These are phyloP conservation scores for Kurtzmaniella quercitrusa DNA, from an alignment of 1,139 yeast species.

Conservation along the genomic window DNA sequence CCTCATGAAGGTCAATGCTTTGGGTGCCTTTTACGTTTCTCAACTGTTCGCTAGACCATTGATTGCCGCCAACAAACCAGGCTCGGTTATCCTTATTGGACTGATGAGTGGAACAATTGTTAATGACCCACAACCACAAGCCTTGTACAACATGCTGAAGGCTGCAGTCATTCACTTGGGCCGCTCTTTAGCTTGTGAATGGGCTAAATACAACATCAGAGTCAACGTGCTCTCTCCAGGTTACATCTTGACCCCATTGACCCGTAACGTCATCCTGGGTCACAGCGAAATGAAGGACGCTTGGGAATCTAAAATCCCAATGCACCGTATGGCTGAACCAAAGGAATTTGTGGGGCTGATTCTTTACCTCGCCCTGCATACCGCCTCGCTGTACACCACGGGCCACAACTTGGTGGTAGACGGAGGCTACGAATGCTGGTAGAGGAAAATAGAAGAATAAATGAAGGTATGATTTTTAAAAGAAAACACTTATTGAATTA, in stretches of 20 bases:
- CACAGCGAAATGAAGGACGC: constrained; percentile 45
- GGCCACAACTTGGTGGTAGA: constrained; percentile 50
- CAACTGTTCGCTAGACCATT: constrained; percentile 64
- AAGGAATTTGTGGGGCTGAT: constrained; percentile 47
- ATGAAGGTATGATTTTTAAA: background rate
- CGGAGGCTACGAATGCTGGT: constrained; percentile 46
- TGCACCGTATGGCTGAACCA: constrained; percentile 51
- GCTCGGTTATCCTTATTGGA: constrained; percentile 44
- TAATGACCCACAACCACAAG: constrained; percentile 49
- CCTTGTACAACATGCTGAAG: constrained; percentile 50
- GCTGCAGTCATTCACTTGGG: constrained; percentile 49
- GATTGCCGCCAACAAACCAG: constrained; percentile 50
- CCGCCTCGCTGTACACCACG: constrained; percentile 45
- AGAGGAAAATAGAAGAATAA: constrained; percentile 8
- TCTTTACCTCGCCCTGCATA: constrained; percentile 44
- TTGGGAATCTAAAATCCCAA: constrained; percentile 47
- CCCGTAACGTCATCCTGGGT: constrained; percentile 43
- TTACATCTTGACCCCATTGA: constrained; percentile 47
- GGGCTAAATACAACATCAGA: constrained; percentile 49
- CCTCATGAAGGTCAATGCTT: constrained; percentile 65
- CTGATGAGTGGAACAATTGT: constrained; percentile 50
- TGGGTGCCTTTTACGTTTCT: constrained; percentile 70
- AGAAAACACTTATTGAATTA: background rate
- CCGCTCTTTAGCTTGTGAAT: constrained; percentile 47
- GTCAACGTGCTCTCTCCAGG: constrained; percentile 48